These are phyloP conservation scores for Delitschia confertaspora DNA, from an alignment of 495 filamentous ascomycete genomes.

Conservation along the genomic window DNA sequence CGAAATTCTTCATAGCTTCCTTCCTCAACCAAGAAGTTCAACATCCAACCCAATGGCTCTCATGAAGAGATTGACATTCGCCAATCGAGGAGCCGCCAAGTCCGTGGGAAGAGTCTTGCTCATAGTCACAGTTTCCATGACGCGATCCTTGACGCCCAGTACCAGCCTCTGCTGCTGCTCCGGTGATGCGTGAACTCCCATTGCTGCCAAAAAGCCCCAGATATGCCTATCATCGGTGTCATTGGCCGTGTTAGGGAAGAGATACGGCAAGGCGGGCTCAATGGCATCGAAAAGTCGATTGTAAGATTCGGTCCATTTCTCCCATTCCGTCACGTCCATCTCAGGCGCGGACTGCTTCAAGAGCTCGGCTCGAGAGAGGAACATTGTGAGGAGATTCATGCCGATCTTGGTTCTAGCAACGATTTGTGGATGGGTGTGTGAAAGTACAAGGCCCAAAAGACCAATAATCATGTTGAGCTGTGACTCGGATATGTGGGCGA, in stretches of 20 bases:
- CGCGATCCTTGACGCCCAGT: constrained; percentile 91
- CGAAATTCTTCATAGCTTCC: neutral
- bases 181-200: constrained; percentile 82
- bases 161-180: constrained; percentile 92
- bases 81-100: constrained; percentile 67
- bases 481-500: constrained; percentile 82
- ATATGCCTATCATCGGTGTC: constrained; percentile 68
- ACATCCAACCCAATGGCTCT: constrained; percentile 95
- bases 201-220: constrained; percentile 93
- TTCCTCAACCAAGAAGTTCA: constrained; percentile 67
- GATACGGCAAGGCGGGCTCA: constrained; percentile 68
- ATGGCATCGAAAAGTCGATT: constrained; percentile 77
- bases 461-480: constrained; percentile 83
- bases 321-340: constrained; percentile 46
- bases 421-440: constrained; percentile 66
- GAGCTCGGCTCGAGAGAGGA: constrained; percentile 86
- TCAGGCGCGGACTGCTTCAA: constrained; percentile 54
- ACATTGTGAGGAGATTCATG: constrained; percentile 83
- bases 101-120: constrained; percentile 82
- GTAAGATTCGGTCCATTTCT: constrained; percentile 67
- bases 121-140: constrained; percentile 87
- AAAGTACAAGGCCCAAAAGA: constrained; percentile 73
- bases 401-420: constrained; percentile 79
- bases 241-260: constrained; percentile 73
- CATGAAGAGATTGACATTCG: constrained; percentile 97